Evolutionary conservation across 306 rosid genomes (phyloP).

Genomic region (Luffa acutangula): DNA sequence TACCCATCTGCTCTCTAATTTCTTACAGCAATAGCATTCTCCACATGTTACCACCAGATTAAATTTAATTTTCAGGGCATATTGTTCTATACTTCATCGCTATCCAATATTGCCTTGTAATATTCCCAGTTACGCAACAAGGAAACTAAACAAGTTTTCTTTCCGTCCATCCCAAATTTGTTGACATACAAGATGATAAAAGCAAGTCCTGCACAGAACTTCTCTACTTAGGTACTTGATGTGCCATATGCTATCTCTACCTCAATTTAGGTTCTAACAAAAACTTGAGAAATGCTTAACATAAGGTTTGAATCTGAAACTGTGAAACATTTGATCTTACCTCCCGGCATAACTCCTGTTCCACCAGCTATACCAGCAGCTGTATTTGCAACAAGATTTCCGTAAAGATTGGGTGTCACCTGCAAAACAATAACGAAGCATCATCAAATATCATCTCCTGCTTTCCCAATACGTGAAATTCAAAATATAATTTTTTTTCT

Average conservation of each 20-base stretch:
- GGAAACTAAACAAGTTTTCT: neutral
- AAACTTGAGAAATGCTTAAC: neutral
- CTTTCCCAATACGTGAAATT: neutral
- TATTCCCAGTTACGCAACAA: neutral
- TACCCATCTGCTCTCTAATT: neutral
- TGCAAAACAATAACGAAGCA: slow-evolving; percentile 23
- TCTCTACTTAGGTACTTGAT: neutral
- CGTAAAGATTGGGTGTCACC: slow-evolving; percentile 98
- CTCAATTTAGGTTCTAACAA: neutral
- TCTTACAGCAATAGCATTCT: slow-evolving; percentile 1
- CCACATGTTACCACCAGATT: neutral
- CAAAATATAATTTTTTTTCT: neutral
- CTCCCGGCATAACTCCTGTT: slow-evolving; percentile 99
- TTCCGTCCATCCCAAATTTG: neutral
- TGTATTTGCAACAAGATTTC: slow-evolving; percentile 91
- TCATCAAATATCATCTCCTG: slow-evolving; percentile 10
- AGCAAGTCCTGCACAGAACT: neutral
- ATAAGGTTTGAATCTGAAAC: slow-evolving; percentile 2
- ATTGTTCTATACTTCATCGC: neutral
- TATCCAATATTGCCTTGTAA: neutral
- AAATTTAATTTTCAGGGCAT: neutral
- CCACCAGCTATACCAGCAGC: slow-evolving; percentile 99
- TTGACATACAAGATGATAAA: neutral
- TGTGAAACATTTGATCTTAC: slow-evolving; percentile 22
- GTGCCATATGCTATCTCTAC: neutral